A percentile compares a stretch with the other conserved stretches of the same genome.
Conservation (phyloP, 495 filamentous ascomycete genomes). For the Penicillium subrubescens region DNA sequence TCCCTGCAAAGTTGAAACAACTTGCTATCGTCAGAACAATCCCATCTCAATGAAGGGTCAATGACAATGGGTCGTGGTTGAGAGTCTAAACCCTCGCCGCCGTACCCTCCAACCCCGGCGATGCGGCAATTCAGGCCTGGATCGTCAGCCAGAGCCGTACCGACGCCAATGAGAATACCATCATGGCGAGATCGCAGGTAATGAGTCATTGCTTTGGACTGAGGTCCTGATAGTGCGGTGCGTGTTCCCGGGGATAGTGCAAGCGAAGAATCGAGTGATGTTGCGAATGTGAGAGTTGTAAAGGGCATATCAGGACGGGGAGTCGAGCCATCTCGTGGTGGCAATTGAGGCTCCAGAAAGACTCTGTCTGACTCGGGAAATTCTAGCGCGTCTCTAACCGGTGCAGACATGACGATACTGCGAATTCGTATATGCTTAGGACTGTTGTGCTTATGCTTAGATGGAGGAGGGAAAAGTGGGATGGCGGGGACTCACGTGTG, state of each 20-base stretch:
- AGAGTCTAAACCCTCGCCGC: constrained; percentile 37
- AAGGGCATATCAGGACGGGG: constrained; percentile 38
- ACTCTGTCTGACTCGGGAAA: constrained; percentile 39
- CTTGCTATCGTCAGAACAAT: constrained; percentile 57
- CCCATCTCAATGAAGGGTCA: constrained; percentile 73
- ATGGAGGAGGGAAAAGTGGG: not conserved
- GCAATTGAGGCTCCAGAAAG: constrained; percentile 51
- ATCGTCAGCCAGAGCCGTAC: constrained; percentile 82
- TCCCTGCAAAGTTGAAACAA: constrained; percentile 62
- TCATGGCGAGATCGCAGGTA: constrained; percentile 80
- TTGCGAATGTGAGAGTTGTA: constrained; percentile 88
- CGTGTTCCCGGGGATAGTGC: constrained; percentile 71
- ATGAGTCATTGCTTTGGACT: constrained; percentile 91
- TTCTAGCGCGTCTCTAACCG: constrained; percentile 35
- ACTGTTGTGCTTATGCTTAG: constrained; percentile 5
- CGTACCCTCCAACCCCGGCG: constrained; percentile 54
- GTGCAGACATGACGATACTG: constrained; percentile 7
- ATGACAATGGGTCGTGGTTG: constrained; percentile 82
- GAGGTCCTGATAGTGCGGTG: constrained; percentile 76
- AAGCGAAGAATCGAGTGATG: constrained; percentile 79
- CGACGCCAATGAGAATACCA: constrained; percentile 84
- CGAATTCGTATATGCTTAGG: not conserved
- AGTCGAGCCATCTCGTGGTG: constrained; percentile 24
- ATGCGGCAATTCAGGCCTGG: constrained; percentile 81
- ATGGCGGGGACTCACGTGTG: not conserved